Percentiles rank a stretch among this genome's conserved stretches.
These are phyloP conservation scores for Aphanomyces euteiches DNA, from an alignment of 352 stramenopile species.

Conservation along the genomic window DNA sequence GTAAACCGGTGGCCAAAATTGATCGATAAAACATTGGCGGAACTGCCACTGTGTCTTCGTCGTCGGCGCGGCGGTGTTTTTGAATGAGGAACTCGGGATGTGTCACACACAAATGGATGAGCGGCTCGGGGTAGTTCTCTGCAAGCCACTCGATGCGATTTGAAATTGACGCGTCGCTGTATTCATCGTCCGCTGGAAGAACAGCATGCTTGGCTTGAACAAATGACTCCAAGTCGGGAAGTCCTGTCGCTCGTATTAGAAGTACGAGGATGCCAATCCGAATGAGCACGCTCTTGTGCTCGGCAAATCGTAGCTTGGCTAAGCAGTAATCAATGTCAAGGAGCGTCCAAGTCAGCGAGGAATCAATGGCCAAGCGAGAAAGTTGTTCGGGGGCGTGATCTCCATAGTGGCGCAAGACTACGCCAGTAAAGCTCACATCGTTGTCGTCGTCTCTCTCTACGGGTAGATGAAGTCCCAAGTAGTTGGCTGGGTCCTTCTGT, in stretches of 20 bases:
- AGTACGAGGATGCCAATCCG: constrained; percentile 65
- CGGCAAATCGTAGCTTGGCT: constrained; percentile 47
- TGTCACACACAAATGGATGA: constrained; percentile 53
- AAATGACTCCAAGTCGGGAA: constrained; percentile 38
- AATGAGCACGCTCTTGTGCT: constrained; percentile 47
- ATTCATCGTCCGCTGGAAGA: constrained; percentile 28
- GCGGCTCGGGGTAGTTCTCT: constrained; percentile 42
- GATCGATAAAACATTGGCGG: constrained; percentile 38
- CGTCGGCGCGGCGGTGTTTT: not conserved
- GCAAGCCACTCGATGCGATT: constrained; percentile 42
- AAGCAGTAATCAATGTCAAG: constrained; percentile 66
- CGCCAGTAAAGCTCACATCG: constrained; percentile 52
- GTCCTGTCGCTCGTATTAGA: constrained; percentile 45
- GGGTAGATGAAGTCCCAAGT: not conserved
- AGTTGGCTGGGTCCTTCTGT: constrained; percentile 30
- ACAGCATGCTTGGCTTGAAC: constrained; percentile 12
- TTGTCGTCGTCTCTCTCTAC: not conserved
- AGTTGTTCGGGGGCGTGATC: constrained; percentile 73
- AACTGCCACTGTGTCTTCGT: constrained; percentile 14
- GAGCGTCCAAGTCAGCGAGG: constrained; percentile 63
- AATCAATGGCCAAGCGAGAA: constrained; percentile 64
- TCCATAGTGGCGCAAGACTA: constrained; percentile 64
- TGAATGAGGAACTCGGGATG: constrained; percentile 59
- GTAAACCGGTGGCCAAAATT: constrained; percentile 45
- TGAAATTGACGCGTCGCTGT: constrained; percentile 43